A percentile compares a stretch with the other conserved stretches of the same genome.
phyloP scores from a whole-genome alignment of 495 filamentous ascomycete species.

The Neurospora sp. region DNA sequence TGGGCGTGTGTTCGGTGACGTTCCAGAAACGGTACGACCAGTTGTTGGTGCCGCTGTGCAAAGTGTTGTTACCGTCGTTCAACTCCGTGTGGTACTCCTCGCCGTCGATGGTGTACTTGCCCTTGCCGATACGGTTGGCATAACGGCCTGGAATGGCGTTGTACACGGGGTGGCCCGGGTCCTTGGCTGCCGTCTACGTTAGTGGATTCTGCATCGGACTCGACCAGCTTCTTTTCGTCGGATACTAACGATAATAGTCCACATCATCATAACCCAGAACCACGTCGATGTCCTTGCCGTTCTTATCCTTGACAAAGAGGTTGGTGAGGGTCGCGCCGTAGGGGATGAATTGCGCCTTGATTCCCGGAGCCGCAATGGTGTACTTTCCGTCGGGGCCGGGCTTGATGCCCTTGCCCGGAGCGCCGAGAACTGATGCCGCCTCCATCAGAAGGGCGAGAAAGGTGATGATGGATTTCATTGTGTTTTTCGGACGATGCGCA shows the following conservation, averaged over 20 bases:
- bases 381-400: slow-evolving; percentile 34
- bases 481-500: not conserved
- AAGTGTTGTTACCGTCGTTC: slow-evolving; percentile 49
- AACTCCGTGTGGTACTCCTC: slow-evolving; percentile 38
- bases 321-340: slow-evolving; percentile 49
- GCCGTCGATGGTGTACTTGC: slow-evolving; percentile 40
- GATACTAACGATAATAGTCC: slow-evolving; percentile 36
- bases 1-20: slow-evolving; percentile 43
- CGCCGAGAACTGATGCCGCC: not conserved
- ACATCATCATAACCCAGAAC: slow-evolving; percentile 44
- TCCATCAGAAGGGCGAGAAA: slow-evolving; percentile 11
- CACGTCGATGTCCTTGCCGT: slow-evolving; percentile 43
- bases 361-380: slow-evolving; percentile 39
- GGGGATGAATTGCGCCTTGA: slow-evolving; percentile 48
- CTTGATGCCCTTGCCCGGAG: not conserved
- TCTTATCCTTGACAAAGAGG: slow-evolving; percentile 46
- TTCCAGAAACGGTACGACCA: slow-evolving; percentile 48
- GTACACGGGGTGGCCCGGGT: slow-evolving; percentile 41
- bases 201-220: slow-evolving; percentile 9
- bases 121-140: slow-evolving; percentile 47
- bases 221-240: not conserved
- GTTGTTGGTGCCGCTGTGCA: slow-evolving; percentile 51
- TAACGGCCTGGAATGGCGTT: slow-evolving; percentile 46
- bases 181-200: slow-evolving; percentile 25
- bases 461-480: slow-evolving; percentile 9